These are phyloP conservation scores for Candida sanyaensis DNA, from an alignment of 1,139 yeast species.

Conservation along the genomic window DNA sequence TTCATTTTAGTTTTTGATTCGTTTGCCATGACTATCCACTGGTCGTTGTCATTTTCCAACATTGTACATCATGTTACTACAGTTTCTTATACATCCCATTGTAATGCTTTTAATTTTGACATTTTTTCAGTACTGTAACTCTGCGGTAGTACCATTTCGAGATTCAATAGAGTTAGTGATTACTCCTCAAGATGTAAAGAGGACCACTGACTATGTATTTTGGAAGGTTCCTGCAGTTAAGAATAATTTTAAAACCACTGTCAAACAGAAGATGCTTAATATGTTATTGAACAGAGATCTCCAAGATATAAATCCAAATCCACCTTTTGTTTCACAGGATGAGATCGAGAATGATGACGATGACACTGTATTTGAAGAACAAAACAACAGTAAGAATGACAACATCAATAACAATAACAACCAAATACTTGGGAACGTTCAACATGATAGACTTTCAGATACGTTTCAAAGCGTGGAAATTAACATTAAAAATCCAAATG, in stretches of 20 bases:
- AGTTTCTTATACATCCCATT: background rate
- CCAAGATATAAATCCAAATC: constrained; percentile 36
- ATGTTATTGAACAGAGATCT: constrained; percentile 15
- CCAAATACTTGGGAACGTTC: constrained; percentile 74
- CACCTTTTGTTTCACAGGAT: constrained; percentile 61
- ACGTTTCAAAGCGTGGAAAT: constrained; percentile 7
- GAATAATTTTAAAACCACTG: constrained; percentile 30
- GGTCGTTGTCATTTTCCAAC: too few relatives aligned
- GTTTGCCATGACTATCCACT: too few relatives aligned
- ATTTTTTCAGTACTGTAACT: background rate
- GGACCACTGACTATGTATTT: constrained; percentile 22
- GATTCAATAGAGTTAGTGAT: constrained; percentile 25
- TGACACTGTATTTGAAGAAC: constrained; percentile 92
- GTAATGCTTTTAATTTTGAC: background rate
- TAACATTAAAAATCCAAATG: constrained; percentile 10
- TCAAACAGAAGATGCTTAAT: constrained; percentile 30
- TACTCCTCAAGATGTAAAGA: constrained; percentile 26
- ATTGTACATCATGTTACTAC: background rate
- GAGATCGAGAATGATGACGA: constrained; percentile 84
- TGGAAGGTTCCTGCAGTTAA: constrained; percentile 24
- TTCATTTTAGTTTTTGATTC: background rate
- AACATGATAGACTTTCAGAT: constrained; percentile 53
- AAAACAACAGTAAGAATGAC: constrained; percentile 50
- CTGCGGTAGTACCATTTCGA: constrained; percentile 13
- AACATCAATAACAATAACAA: constrained; percentile 44